These are phyloP conservation scores for Pyrenula aspistea DNA, from an alignment of 495 filamentous ascomycete species.

Conservation along the genomic window DNA sequence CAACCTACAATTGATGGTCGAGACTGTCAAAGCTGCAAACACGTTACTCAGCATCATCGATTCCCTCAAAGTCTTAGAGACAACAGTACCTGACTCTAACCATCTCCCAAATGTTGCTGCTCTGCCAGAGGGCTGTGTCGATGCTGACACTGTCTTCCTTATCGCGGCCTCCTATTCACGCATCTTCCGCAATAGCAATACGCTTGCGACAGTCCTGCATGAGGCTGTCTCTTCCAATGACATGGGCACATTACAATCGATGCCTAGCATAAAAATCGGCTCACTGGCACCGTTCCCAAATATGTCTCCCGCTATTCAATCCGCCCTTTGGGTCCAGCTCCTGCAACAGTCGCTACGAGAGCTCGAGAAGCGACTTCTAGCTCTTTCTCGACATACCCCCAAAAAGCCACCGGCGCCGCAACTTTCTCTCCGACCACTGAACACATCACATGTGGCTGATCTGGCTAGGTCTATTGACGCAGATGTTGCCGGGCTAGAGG, in stretches of 20 bases:
- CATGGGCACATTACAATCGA: neutral
- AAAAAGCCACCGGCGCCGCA: neutral
- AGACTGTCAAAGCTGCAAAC: neutral
- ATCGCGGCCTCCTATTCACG: neutral
- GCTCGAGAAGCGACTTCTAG: neutral
- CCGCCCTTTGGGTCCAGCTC: neutral
- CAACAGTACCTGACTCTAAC: neutral
- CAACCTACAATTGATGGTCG: neutral
- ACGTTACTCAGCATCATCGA: neutral
- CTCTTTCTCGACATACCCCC: neutral
- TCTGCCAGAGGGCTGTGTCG: neutral
- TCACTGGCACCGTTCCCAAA: neutral
- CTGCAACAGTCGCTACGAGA: neutral
- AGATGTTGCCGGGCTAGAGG: neutral
- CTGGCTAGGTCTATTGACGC: neutral
- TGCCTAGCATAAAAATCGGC: neutral
- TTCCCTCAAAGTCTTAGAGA: neutral
- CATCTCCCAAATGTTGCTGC: neutral
- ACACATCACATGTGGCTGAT: neutral
- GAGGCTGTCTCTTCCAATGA: neutral
- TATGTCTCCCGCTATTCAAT: neutral
- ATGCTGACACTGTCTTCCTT: neutral
- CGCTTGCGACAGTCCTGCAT: neutral
- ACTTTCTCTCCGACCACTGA: neutral
- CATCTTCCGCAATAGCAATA: neutral